These are phyloP conservation scores for Allium cepa DNA, from an alignment of 106 monocot species.

Conservation along the genomic window DNA sequence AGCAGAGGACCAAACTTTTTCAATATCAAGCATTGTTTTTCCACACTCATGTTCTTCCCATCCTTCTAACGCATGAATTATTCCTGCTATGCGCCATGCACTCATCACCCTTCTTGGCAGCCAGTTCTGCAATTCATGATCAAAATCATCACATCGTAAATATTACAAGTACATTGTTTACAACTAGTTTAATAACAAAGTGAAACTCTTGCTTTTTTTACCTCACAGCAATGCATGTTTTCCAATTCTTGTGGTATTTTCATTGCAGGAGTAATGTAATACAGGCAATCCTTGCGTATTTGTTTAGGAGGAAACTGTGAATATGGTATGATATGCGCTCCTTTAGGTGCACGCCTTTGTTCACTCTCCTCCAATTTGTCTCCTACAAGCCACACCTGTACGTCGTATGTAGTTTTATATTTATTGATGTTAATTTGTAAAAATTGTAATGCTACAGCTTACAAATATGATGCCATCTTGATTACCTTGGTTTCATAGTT, in stretches of 20 bases:
- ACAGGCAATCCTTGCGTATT: conserved; percentile 49
- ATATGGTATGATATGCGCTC: conserved; percentile 49
- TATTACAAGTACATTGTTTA: background rate
- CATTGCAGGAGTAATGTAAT: conserved; percentile 70
- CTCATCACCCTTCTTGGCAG: background rate
- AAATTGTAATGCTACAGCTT: background rate
- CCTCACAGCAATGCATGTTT: conserved; percentile 81
- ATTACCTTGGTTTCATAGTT: conserved; percentile 36
- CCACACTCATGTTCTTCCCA: conserved; percentile 1
- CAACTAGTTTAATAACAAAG: background rate
- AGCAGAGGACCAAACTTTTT: conserved; percentile 35
- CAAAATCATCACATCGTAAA: no score
- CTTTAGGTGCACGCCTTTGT: conserved; percentile 47
- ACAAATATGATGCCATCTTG: background rate
- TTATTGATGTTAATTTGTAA: no score
- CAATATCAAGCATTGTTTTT: conserved; percentile 16
- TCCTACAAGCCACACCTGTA: conserved; percentile 63
- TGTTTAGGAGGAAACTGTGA: conserved; percentile 61
- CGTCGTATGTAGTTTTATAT: no score
- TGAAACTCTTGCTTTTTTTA: conserved; percentile 6
- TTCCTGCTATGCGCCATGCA: conserved; percentile 1
- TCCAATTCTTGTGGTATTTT: conserved; percentile 41
- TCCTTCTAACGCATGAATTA: background rate
- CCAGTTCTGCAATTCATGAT: background rate
- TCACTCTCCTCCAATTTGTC: conserved; percentile 39